phyloP scores from a whole-genome alignment of 2,329 filamentous ascomycete genomes.

The Neonectria punicea region DNA sequence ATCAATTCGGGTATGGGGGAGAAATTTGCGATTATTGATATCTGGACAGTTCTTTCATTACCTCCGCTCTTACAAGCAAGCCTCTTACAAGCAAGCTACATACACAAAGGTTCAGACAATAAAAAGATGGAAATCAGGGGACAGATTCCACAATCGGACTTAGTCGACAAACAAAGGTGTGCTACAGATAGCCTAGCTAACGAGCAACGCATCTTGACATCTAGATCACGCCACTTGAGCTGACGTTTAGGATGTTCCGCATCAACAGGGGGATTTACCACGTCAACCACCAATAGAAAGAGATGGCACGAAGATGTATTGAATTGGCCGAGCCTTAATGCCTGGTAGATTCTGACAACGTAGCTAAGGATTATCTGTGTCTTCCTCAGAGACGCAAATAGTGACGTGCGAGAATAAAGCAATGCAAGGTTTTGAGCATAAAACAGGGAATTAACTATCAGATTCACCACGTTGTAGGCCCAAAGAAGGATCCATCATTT shows the following conservation, averaged over 20 bases:
- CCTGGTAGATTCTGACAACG: background rate
- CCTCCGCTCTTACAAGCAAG: background rate
- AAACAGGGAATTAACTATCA: background rate
- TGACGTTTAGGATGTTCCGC: too few species aligned
- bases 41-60: too few species aligned
- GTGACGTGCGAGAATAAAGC: background rate
- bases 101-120: background rate
- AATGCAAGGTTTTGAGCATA: background rate
- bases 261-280: too few species aligned
- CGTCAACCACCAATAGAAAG: background rate
- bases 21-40: background rate
- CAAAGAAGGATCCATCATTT: constrained; percentile 13
- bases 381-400: background rate
- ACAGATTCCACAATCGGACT: background rate
- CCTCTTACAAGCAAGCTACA: background rate
- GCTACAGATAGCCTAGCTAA: background rate
- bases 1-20: too few species aligned
- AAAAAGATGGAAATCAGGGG: too few species aligned
- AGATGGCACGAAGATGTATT: background rate
- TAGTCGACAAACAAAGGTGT: background rate
- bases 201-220: background rate
- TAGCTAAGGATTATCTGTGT: background rate
- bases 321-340: background rate
- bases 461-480: constrained; percentile 3
- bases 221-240: background rate